Base-by-base conservation (phyloP, 192 early-diverging fungal genomes). In the Entrophospora sp. region DNA sequence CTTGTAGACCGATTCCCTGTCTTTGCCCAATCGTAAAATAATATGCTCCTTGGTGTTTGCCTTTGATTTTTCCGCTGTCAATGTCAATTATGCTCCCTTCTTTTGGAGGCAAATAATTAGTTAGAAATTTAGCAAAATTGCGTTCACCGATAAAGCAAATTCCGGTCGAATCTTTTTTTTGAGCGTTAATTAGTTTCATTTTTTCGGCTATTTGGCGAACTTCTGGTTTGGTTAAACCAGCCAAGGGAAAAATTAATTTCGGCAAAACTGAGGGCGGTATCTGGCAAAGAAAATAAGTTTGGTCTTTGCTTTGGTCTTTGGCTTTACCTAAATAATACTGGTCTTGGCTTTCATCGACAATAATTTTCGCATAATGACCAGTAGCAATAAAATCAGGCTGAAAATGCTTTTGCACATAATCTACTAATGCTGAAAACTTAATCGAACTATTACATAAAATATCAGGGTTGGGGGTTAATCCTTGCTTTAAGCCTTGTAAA, bases 281-380 rank as follows among this genome's bases (percentile, higher is more conserved):
- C 24, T 52, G 49, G 24, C 49, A 52, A n/a, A 52, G 5, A 52
- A 52, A 52, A 52, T 52, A 52, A 27, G 49, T 52, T 25, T 52
- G 49, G 49, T 52, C 49, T 52, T 52, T 52, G 25, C 22, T 52
- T 10, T n/a, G 1, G 22, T 52, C 49, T 25, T 16, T 25, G 10
- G 49, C 14, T 25, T 52, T 52, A 12, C 20, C 24, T 52, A 52
- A 52, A 52, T 52, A 52, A 52, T 27, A 52, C 10, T 52, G 1
- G 10, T 25, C 49, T 22, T 27, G n/a, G n/a, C n/a, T 52, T 52
- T 52, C n/a, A n/a, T n/a, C 49, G 10, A n/a, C 14, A 52, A 52
- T 3, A n/a, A 52, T 52, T 52, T 52, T 52, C 10, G 49, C 49
- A 52, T 52, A 52, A 52, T 52, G 49, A 20, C 49, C 49, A 27